phyloP scores from a whole-genome alignment of 768 basidiomycete species.

The Kwoniella bestiolae region DNA sequence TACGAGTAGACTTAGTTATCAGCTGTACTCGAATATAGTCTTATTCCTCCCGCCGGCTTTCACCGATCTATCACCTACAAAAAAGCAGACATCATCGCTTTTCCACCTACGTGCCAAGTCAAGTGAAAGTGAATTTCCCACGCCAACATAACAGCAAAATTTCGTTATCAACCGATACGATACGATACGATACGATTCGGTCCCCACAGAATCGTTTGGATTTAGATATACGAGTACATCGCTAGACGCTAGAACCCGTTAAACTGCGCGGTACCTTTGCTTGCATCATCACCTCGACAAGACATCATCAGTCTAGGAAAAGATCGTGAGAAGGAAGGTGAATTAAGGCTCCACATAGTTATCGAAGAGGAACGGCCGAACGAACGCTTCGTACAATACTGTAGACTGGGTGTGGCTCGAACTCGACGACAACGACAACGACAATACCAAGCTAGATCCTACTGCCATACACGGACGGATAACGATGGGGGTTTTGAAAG shows the following conservation, averaged over 20 bases:
- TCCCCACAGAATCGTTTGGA: no score
- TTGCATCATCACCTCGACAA: background rate
- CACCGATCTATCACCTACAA: conserved; percentile 1
- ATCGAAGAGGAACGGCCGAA: conserved; percentile 6
- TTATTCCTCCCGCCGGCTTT: conserved; percentile 10
- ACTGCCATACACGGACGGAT: no score
- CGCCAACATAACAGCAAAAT: background rate
- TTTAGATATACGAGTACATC: no score
- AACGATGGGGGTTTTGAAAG: no score
- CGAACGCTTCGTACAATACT: no score
- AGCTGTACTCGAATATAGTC: background rate
- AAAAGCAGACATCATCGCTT: conserved; percentile 10
- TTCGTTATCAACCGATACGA: background rate
- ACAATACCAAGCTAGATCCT: background rate
- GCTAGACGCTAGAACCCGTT: no score
- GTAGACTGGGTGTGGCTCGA: no score
- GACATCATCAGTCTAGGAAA: background rate
- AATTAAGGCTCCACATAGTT: conserved; percentile 1
- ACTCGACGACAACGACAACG: no score
- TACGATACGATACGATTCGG: no score
- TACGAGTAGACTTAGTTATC: background rate
- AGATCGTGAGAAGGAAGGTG: conserved; percentile 4
- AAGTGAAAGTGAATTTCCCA: background rate
- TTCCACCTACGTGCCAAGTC: no score
- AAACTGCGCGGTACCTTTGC: background rate